Base-by-base conservation (phyloP, 768 basidiomycete species). In the Boletus patriciae region DNA sequence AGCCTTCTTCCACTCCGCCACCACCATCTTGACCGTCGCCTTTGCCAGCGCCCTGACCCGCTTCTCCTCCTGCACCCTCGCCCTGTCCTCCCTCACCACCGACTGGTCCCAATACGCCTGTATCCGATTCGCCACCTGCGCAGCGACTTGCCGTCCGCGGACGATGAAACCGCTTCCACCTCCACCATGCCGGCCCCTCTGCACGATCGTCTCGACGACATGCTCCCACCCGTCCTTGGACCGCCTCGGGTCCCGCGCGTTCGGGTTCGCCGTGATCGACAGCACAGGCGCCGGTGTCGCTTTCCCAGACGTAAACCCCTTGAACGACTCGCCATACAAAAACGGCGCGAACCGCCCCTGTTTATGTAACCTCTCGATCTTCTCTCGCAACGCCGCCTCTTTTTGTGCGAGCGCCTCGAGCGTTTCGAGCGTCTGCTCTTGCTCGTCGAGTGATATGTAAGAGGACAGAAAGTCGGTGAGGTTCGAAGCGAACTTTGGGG, bases 1-100 rank as follows among this genome's bases (percentile, higher is more conserved):
- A 9, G 91, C 94, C 66, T 90, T 85, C 71, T 88, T 90, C 95
- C 95, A 98, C 66, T 93, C 88, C 9, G 78, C 79, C 31, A 81
- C 78, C 29, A 97, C 84, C 64, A 85, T 73, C 62, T 83, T 84
- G 46, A 88, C 78, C 0, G 90, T 86, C 21, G 83, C 80, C 73
- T 89, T 91, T 13, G 90, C 90, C 37, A 92, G 64, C 4, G 75
- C 77, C 50, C 83, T 78, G 61, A 90, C 60, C 29, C 86, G 78
- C 70, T 80, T 83, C 74, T 92, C 89, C 63, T 91, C 88, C 61
- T 80, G 80, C 19, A 71, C 70, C 55, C 72, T 76, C 18, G 79
- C 80, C 66, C 78, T 83, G 31, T 87, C 86, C 53, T 85, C 86
- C 65, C 78, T 83, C 31, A 80, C 77, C 36, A 80, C 84, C 49